Base-by-base conservation (phyloP, 1,284 basidiomycete genomes). In the Cutaneotrichosporon cutaneum region DNA sequence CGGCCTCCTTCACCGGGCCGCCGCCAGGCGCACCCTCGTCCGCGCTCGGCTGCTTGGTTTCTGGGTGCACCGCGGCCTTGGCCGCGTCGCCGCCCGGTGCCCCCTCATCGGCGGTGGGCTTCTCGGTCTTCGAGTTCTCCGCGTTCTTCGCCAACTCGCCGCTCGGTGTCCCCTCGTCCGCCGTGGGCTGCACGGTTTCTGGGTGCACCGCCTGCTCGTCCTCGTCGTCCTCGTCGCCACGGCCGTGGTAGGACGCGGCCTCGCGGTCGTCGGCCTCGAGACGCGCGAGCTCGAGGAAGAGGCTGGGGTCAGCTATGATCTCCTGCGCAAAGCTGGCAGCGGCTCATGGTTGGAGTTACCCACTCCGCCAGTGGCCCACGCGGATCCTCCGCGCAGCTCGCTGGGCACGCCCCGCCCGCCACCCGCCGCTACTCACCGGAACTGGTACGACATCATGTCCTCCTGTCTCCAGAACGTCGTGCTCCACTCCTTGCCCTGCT, bases 361-460 rank as follows among this genome's bases (percentile, higher is more conserved):
- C n/a, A n/a, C n/a, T n/a, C n/a, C n/a, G n/a, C n/a, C n/a, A n/a
- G n/a, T n/a, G n/a, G n/a, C n/a, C n/a, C n/a, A n/a, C n/a, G n/a
- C n/a, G n/a, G n/a, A n/a, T 16, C 18, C 24, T 36, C 13, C 5
- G 3, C 45, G 6, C 33, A 13, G 30, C 30, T 30, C 30, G 30
- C 30, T 30, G 4, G 4, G 30, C 30, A 5, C 30, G 30, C 30
- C 9, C 9, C 30, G 30, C 30, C 9, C 30, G 30, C n/a, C n/a
- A n/a, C n/a, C 51, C 24, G n/a, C 18, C 6, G 24, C n/a, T n/a
- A 70, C 80, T 59, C 48, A 85, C 85, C 86, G 81, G 71, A 85
- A 87, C 62, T 84, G 78, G 76, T 88, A 88, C 13, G 86, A 84
- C 44, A 82, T 81, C 77, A 89, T 80, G 72, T 89, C 88, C 67